Evolutionary conservation across 2,329 filamentous ascomycete genomes (phyloP).

Genomic region (Penicillium aurantiogriseum): DNA sequence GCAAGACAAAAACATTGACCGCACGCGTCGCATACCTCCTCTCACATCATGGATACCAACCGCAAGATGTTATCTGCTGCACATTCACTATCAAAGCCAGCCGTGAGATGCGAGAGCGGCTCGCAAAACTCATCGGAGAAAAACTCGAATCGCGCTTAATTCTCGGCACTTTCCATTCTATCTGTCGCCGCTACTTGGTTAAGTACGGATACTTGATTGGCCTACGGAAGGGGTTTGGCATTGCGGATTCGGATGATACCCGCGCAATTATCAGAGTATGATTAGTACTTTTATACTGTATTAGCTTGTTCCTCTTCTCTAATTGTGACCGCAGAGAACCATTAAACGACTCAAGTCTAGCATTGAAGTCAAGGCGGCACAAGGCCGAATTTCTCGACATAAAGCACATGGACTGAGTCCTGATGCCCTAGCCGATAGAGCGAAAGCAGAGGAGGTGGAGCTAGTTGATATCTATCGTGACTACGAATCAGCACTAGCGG

Average conservation of each 20-base stretch:
- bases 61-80: constrained; percentile 87
- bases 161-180: constrained; percentile 92
- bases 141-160: constrained; percentile 73
- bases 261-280: constrained; percentile 67
- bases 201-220: constrained; percentile 83
- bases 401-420: constrained; percentile 57
- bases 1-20: constrained; percentile 94
- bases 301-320: constrained; percentile 5
- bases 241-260: constrained; percentile 82
- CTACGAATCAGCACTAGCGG: constrained; percentile 73
- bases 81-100: constrained; percentile 97
- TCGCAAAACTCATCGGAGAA: constrained; percentile 76
- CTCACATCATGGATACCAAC: constrained; percentile 66
- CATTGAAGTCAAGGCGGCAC: constrained; percentile 69
- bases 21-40: constrained; percentile 89
- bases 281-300: background rate
- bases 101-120: constrained; percentile 86
- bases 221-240: constrained; percentile 78
- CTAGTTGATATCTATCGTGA: constrained; percentile 67
- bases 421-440: constrained; percentile 42
- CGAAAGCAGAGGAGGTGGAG: constrained; percentile 57
- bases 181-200: constrained; percentile 78
- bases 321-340: constrained; percentile 55
- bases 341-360: constrained; percentile 69
- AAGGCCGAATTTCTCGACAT: constrained; percentile 67